Evolutionary conservation across 2,329 filamentous ascomycete genomes (phyloP).

Genomic region (Microdochium bolleyi): DNA sequence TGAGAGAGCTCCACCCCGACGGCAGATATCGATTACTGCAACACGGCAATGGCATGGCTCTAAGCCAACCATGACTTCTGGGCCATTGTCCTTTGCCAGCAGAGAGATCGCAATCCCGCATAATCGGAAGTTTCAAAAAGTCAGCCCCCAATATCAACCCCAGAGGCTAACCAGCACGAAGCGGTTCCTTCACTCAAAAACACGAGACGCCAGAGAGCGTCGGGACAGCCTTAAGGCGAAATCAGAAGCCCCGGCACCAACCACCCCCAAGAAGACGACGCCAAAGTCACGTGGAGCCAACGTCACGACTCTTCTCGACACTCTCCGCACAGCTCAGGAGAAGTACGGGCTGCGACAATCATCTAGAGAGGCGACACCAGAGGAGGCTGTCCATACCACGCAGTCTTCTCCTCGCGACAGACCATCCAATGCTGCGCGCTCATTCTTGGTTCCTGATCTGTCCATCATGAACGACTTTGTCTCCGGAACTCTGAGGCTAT

Average conservation of each 20-base stretch:
- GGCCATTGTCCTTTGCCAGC: neutral
- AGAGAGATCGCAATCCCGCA: neutral
- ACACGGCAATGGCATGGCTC: neutral
- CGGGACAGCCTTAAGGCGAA: neutral
- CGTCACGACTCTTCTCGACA: neutral
- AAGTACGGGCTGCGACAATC: neutral
- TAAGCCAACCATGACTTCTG: neutral
- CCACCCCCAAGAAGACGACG: neutral
- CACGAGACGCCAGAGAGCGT: neutral
- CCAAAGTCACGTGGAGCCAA: neutral
- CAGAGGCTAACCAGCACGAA: neutral
- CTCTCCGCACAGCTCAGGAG: neutral
- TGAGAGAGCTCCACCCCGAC: neutral
- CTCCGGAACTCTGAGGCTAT: slow-evolving; percentile 44
- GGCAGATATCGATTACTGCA: neutral
- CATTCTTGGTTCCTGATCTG: slow-evolving; percentile 46
- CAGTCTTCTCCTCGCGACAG: slow-evolving; percentile 22
- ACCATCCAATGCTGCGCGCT: slow-evolving; percentile 29
- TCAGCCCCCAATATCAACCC: neutral
- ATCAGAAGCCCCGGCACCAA: neutral
- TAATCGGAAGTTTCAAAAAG: neutral
- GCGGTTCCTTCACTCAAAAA: neutral
- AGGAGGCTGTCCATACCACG: neutral
- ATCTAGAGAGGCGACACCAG: neutral
- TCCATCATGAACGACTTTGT: slow-evolving; percentile 50